Conservation (phyloP, 805 yeast genomes). For the Lipomyces lipofer region DNA sequence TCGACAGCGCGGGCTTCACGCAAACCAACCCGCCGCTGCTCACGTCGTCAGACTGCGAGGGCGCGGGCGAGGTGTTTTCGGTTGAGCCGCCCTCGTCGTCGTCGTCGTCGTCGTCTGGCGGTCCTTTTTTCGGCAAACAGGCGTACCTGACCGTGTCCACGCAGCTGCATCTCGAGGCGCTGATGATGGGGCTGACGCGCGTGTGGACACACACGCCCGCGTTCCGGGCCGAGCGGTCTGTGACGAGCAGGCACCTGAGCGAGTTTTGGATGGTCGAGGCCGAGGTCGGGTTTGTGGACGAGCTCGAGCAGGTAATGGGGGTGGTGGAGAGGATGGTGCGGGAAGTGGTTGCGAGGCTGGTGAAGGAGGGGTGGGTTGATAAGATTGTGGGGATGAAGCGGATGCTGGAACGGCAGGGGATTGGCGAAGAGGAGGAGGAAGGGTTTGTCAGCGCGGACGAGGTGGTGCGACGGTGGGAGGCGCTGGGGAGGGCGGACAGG, state of each 20-base stretch:
- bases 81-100: conserved; percentile 46
- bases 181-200: conserved; percentile 69
- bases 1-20: conserved; percentile 53
- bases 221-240: conserved; percentile 89
- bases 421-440: conserved; percentile 11
- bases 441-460: conserved; percentile 23
- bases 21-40: conserved; percentile 85
- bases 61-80: conserved; percentile 88
- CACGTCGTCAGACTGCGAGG: conserved; percentile 93
- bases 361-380: conserved; percentile 7
- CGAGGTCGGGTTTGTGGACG: conserved; percentile 66
- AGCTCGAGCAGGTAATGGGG: conserved; percentile 59
- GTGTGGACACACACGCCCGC: conserved; percentile 92
- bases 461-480: conserved; percentile 59
- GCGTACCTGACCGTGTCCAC: conserved; percentile 86
- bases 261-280: conserved; percentile 99
- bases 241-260: conserved; percentile 85
- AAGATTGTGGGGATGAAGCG: conserved; percentile 8
- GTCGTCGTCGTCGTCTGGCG: background rate
- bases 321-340: conserved; percentile 74
- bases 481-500: conserved; percentile 43
- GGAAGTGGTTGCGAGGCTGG: conserved; percentile 41
- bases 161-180: conserved; percentile 84
- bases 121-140: conserved; percentile 59
- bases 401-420: conserved; percentile 9